Base-by-base conservation (phyloP, 2,329 filamentous ascomycete species). In the Monilinia vaccinii-corymbosi region DNA sequence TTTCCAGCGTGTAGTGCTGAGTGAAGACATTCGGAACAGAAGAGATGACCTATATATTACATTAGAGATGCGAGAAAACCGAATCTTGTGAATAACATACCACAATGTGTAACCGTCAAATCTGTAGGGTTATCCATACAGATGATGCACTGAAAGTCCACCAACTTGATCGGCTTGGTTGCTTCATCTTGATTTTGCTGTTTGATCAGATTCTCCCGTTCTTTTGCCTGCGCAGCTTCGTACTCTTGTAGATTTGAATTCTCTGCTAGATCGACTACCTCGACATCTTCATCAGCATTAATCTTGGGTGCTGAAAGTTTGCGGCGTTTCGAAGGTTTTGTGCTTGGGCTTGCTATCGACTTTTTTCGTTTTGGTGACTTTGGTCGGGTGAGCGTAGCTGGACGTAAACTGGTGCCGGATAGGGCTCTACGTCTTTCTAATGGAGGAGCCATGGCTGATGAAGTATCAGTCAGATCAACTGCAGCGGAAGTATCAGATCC, bases 91-190 rank as follows among this genome's bases (percentile, higher is more conserved):
- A 44, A 36, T 40, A 32, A 70, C 82, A 64, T 81, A 87, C 84
- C 84, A 71, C 84, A 87, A 71, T 86, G 81, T 3, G 84, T 87
- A 49, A 86, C 79, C 1, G 82, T 85, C 62, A 87, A 67, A 32
- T 76, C 75, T 1, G 77, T 79, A 31, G 77, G 79, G 62, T 82
- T 77, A 62, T 87, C 84, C 81, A 87, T 84, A 72, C 84, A 87
- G 61, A 87, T 87, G 47, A 84, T 82, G 63, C 84, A 87, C 71
- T 86, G 81, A 51, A 86, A 84, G 4, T 75, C 74, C 48, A 77
- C 75, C 18, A 87, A 71, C 69, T 81, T 67, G 77, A 71, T 55
- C 72, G 76, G 68, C 47, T 78, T 80, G 55, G 81, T 79, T 53
- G 75, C 74, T 58, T 77, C 74, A 13, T 75, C 75, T 62, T 75